Evolutionary conservation across 2,329 filamentous ascomycete genomes (phyloP).

Genomic region (Fusarium sp.): DNA sequence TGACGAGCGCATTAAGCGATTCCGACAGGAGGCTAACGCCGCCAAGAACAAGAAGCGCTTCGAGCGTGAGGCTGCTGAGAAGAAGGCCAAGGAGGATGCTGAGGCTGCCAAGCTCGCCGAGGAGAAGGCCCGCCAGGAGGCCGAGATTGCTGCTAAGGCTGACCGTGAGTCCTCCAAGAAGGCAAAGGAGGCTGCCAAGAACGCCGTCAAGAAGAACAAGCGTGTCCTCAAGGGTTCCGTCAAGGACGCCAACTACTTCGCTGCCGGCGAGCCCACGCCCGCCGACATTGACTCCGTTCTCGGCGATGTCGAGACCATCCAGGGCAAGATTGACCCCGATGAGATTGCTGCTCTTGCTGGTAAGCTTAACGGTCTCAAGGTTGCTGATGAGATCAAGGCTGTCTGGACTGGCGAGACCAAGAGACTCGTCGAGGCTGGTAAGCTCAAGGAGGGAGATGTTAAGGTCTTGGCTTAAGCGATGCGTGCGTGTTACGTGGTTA

Average conservation of each 20-base stretch:
- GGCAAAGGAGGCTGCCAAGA: slow-evolving; percentile 98
- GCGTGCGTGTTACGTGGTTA: not conserved
- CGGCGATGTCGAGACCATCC: slow-evolving; percentile 84
- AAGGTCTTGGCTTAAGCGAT: slow-evolving; percentile 65
- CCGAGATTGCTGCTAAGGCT: slow-evolving; percentile 86
- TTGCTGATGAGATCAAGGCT: slow-evolving; percentile 84
- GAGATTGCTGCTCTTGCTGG: slow-evolving; percentile 85
- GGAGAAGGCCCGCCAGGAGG: slow-evolving; percentile 80
- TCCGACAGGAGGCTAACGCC: slow-evolving; percentile 90
- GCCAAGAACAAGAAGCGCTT: slow-evolving; percentile 95
- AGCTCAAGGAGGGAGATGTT: slow-evolving; percentile 84
- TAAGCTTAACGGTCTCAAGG: slow-evolving; percentile 82
- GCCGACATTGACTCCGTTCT: slow-evolving; percentile 84
- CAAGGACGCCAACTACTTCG: slow-evolving; percentile 99
- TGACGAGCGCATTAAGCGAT: slow-evolving; percentile 97
- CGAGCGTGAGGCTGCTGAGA: slow-evolving; percentile 91
- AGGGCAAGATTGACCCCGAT: slow-evolving; percentile 88
- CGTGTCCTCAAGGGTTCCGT: slow-evolving; percentile 91
- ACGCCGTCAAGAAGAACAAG: slow-evolving; percentile 99
- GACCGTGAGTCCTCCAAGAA: slow-evolving; percentile 90
- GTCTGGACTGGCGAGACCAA: slow-evolving; percentile 83
- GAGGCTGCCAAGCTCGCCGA: slow-evolving; percentile 85
- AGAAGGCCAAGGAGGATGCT: slow-evolving; percentile 86
- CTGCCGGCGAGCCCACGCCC: slow-evolving; percentile 76
- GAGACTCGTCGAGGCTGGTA: slow-evolving; percentile 81